Conservation (phyloP, 345 rosid genomes). For the Pelargonium nanum region DNA sequence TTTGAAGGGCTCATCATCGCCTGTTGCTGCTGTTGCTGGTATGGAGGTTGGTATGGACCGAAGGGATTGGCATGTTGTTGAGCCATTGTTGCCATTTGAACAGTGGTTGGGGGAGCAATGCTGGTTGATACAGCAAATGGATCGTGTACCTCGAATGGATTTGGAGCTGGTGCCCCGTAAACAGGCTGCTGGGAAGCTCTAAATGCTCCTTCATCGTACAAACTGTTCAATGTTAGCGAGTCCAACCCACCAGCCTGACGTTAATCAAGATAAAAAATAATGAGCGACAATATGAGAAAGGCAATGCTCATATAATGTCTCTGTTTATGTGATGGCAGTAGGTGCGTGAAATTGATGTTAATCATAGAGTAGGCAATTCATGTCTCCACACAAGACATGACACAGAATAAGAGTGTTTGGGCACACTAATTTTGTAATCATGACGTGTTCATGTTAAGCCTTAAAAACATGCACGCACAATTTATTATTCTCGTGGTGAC, state of each 20-base stretch:
- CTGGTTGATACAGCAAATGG: constrained; percentile 48
- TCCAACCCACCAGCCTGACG: constrained; percentile 93
- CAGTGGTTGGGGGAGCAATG: constrained; percentile 35
- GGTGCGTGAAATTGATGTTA: no score
- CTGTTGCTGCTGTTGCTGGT: constrained; percentile 25
- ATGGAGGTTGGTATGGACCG: constrained; percentile 40
- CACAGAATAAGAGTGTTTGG: no score
- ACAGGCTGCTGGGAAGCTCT: constrained; percentile 74
- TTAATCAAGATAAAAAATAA: no score
- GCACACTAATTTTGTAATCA: no score
- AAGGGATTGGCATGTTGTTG: constrained; percentile 68
- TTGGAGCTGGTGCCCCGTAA: constrained; percentile 76
- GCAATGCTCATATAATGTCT: no score
- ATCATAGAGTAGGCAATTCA: no score
- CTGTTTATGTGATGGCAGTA: no score
- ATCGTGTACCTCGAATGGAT: constrained; percentile 81
- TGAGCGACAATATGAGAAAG: no score
- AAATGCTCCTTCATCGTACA: constrained; percentile 75
- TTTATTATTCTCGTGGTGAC: no score
- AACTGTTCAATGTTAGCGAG: constrained; percentile 69
- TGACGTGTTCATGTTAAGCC: no score
- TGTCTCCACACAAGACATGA: no score
- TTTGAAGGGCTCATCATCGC: constrained; percentile 40
- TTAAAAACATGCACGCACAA: no score
- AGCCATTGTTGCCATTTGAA: constrained; percentile 46